Conservation (phyloP, 1,139 yeast genomes). For the Saccharomyces hybrid region DNA sequence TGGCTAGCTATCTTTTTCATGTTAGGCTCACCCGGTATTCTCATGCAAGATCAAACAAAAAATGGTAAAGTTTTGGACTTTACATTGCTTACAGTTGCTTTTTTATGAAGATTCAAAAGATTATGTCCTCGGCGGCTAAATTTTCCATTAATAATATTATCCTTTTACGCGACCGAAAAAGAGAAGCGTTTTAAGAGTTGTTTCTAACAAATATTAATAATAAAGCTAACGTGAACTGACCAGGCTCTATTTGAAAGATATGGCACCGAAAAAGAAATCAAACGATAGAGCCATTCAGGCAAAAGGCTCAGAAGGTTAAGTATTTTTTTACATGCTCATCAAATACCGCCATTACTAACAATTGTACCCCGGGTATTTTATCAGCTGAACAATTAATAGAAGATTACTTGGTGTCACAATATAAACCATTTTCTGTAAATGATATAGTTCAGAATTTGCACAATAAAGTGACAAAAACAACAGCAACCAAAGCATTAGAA, state of each 20-base stretch:
- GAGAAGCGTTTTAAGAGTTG: neutral
- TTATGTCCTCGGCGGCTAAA: neutral
- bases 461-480: constrained; percentile 30
- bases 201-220: neutral
- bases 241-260: neutral
- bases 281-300: neutral
- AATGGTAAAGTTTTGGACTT: neutral
- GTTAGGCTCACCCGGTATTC: neutral
- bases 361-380: neutral
- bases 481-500: constrained; percentile 31
- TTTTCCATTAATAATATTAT: neutral
- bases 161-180: neutral
- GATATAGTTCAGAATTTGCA: constrained; percentile 38
- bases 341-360: neutral
- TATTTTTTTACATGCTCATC: neutral
- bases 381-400: constrained; percentile 11
- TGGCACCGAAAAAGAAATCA: neutral
- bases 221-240: neutral
- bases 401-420: constrained; percentile 34
- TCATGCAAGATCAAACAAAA: neutral
- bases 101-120: neutral
- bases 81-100: neutral
- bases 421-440: constrained; percentile 36
- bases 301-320: neutral
- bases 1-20: neutral